Base-by-base conservation (phyloP, 495 filamentous ascomycete genomes). In the Patellaria atrata region DNA sequence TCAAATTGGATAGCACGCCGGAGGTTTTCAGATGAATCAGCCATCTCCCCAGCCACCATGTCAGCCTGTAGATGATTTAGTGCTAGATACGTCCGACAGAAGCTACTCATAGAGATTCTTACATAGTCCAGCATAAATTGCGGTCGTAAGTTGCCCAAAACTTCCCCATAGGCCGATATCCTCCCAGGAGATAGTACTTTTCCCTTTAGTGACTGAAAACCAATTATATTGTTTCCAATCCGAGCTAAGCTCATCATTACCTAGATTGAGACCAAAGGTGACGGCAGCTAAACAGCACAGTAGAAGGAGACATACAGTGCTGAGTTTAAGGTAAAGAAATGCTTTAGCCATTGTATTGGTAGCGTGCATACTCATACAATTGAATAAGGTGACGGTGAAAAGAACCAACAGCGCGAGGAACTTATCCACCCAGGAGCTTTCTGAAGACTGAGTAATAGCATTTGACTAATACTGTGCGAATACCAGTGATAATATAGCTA, bases 21-120 rank as follows among this genome's bases (percentile, higher is more conserved):
- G 27, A 56, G 43, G 33, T 47, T 38, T 27, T 28, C 39, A 9
- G 32, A 31, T 21, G 51, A 47, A 25, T 56, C 43, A 10, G 31
- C 34, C 48, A 57, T 57, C 18, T 56, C 57, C 25, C 57, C 56
- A 1, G 45, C 43, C 19, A 59, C 50, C 33, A 52, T 49, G 13
- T 46, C 47, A 16, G 53, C 47, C 53, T 55, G 22, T 5, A 35
- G 10, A 14, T 29, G 3, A n/a, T 11, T 30, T n/a, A n/a, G n/a
- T n/a, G n/a, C n/a, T n/a, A n/a, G n/a, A n/a, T n/a, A n/a, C n/a
- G n/a, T n/a, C n/a, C n/a, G n/a, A n/a, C n/a, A n/a, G n/a, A n/a
- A n/a, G n/a, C n/a, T n/a, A n/a, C n/a, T n/a, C n/a, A n/a, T n/a
- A n/a, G n/a, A n/a, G n/a, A n/a, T n/a, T n/a, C n/a, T n/a, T n/a